Evolutionary conservation across 306 rosid species (phyloP).

Genomic region (Cotoneaster glaucophyllus): DNA sequence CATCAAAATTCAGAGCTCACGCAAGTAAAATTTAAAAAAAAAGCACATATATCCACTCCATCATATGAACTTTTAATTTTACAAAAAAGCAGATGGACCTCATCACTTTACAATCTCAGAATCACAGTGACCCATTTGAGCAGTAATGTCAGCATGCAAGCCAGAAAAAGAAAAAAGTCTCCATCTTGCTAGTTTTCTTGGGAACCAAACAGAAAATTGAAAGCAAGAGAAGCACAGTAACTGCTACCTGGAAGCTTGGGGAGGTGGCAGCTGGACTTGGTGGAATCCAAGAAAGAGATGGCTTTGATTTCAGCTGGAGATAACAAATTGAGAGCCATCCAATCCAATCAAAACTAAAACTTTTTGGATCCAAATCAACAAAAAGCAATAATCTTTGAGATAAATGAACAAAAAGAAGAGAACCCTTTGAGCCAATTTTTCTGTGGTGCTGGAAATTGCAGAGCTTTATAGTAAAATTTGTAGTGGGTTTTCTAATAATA

Average conservation of each 20-base stretch:
- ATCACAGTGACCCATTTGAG: neutral
- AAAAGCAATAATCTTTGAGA: neutral
- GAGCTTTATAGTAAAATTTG: neutral
- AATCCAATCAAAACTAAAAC: slow-evolving; percentile 33
- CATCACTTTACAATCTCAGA: neutral
- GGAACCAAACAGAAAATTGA: slow-evolving; percentile 10
- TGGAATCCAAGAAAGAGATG: slow-evolving; percentile 52
- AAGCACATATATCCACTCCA: neutral
- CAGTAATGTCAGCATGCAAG: slow-evolving; percentile 2
- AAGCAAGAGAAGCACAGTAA: slow-evolving; percentile 2
- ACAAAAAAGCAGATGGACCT: neutral
- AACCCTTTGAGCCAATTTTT: neutral
- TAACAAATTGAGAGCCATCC: slow-evolving; percentile 67
- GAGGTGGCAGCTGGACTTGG: slow-evolving; percentile 39
- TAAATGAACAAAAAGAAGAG: neutral
- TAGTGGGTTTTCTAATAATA: neutral
- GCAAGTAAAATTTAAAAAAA: neutral
- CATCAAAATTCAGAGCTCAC: neutral
- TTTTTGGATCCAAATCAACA: slow-evolving; percentile 2
- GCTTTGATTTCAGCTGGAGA: slow-evolving; percentile 79
- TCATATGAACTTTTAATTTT: neutral
- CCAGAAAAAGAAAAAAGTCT: neutral
- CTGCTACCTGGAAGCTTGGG: slow-evolving; percentile 62
- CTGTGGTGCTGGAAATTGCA: neutral
- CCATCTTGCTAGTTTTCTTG: neutral